These are phyloP conservation scores for Cerioporus squamosus DNA, from an alignment of 1,284 basidiomycete genomes.

Conservation along the genomic window DNA sequence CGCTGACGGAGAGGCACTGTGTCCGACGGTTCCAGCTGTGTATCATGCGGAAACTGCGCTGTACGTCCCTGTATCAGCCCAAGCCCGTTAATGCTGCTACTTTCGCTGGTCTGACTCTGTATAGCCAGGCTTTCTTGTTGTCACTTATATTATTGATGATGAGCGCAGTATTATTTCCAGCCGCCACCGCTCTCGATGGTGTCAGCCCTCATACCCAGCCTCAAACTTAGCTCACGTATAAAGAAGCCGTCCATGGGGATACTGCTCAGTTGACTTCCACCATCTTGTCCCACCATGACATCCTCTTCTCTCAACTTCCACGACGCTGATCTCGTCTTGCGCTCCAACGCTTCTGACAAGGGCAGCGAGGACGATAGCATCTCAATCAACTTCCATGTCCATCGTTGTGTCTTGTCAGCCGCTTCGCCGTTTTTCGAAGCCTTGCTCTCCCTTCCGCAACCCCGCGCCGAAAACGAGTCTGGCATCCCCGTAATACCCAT, in stretches of 20 bases:
- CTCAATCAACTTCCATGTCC: conserved; percentile 57
- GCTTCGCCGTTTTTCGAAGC: conserved; percentile 71
- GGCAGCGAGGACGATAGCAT: conserved; percentile 10
- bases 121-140: neutral
- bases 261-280: neutral
- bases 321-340: conserved; percentile 61
- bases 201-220: neutral
- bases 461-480: conserved; percentile 4
- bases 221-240: neutral
- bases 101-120: neutral
- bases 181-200: neutral
- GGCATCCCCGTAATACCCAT: conserved; percentile 55
- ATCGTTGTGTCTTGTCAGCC: conserved; percentile 60
- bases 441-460: conserved; percentile 71
- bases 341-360: conserved; percentile 38
- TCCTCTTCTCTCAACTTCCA: conserved; percentile 42
- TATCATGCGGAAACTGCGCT: no score
- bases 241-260: no score
- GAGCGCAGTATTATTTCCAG: no score
- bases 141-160: no score
- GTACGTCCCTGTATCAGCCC: no score
- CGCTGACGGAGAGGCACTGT: conserved; percentile 13
- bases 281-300: conserved; percentile 16
- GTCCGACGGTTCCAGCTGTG: neutral
- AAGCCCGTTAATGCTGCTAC: neutral